These are phyloP conservation scores for Eucalyptus albens DNA, from an alignment of 345 rosid species.

Conservation along the genomic window DNA sequence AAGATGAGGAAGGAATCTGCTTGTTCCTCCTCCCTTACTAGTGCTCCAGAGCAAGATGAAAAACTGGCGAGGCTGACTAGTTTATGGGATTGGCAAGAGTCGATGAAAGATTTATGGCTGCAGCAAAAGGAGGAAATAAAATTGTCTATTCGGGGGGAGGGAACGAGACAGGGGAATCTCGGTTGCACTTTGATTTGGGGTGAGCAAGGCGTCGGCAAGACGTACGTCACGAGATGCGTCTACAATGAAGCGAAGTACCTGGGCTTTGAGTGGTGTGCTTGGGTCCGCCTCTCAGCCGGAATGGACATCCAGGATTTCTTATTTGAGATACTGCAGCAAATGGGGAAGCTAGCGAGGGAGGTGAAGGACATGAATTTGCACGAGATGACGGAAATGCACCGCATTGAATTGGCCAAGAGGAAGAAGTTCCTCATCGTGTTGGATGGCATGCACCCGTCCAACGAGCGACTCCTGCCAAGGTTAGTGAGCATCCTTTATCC, in stretches of 20 bases:
- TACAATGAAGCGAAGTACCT: not conserved
- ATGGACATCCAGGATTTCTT: not conserved
- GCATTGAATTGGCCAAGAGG: not conserved
- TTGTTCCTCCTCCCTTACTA: no score
- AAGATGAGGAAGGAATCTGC: rapidly evolving
- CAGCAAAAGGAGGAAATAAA: not conserved
- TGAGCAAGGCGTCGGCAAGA: not conserved
- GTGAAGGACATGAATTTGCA: no score
- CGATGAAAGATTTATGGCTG: not conserved
- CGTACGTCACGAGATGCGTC: not conserved
- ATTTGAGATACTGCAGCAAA: not conserved
- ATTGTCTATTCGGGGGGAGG: no score
- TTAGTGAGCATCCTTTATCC: no score
- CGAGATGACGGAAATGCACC: no score
- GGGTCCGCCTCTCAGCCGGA: not conserved
- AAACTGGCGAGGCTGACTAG: no score
- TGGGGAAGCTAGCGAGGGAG: not conserved
- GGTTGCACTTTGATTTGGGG: not conserved
- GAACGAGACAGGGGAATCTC: rapidly evolving
- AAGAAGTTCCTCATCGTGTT: conserved; percentile 1
- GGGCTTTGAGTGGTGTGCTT: not conserved
- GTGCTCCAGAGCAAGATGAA: rapidly evolving
- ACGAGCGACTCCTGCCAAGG: not conserved
- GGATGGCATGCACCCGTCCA: not conserved
- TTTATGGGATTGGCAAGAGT: no score